phyloP scores from a whole-genome alignment of 1,284 basidiomycete genomes.

The Veloboletus limbatus region DNA sequence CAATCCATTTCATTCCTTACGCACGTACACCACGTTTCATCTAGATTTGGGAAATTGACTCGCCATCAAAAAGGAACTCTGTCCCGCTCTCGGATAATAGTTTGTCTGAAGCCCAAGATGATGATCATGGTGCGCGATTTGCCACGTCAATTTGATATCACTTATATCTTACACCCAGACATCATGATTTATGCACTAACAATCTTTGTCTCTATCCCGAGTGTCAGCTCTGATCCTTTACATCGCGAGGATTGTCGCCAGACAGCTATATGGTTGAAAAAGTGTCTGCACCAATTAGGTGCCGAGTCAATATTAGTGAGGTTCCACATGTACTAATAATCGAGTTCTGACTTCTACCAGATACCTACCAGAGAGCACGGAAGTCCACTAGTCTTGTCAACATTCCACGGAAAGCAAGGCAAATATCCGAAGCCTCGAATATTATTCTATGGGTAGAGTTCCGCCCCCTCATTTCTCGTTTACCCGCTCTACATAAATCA shows the following conservation, averaged over 20 bases:
- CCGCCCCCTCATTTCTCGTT: background rate
- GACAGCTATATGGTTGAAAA: constrained; percentile 87
- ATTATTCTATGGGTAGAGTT: constrained; percentile 78
- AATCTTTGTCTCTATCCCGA: constrained; percentile 85
- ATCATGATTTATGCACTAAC: constrained; percentile 72
- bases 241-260: constrained; percentile 90
- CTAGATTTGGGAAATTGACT: constrained; percentile 57
- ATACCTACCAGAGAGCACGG: constrained; percentile 60
- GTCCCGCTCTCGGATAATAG: constrained; percentile 5
- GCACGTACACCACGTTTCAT: background rate
- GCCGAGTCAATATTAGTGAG: constrained; percentile 73
- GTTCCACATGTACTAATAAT: constrained; percentile 2
- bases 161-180: constrained; percentile 40
- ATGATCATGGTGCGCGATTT: constrained; percentile 21
- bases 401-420: constrained; percentile 67
- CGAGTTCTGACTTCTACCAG: constrained; percentile 35
- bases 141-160: background rate
- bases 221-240: constrained; percentile 68
- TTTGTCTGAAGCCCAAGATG: constrained; percentile 16
- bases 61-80: constrained; percentile 32
- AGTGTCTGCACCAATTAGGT: constrained; percentile 82
- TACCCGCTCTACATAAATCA: constrained; percentile 3
- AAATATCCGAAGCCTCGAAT: constrained; percentile 63
- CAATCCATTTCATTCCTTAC: background rate
- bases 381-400: constrained; percentile 86